These are phyloP conservation scores for Solanum hybrid DNA, from an alignment of 305 asterid species.

Conservation along the genomic window DNA sequence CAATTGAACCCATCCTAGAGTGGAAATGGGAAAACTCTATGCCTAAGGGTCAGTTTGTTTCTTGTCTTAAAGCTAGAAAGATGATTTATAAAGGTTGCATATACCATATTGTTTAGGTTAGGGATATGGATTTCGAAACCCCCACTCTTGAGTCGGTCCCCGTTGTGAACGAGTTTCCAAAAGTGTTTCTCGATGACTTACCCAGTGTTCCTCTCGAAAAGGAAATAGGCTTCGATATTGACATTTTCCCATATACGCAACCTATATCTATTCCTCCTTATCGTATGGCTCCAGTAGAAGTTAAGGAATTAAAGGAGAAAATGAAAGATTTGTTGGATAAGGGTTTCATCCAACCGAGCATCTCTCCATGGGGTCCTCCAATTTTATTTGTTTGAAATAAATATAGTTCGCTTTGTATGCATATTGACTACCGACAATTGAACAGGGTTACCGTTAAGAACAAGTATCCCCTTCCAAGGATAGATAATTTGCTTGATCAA, in stretches of 20 bases:
- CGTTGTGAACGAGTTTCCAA: rapidly evolving
- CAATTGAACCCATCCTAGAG: not conserved
- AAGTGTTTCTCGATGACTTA: not conserved
- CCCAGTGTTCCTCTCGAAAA: not conserved
- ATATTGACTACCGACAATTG: not conserved
- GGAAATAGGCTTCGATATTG: not conserved
- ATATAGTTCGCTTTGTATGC: not conserved
- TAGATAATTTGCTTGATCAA: not conserved
- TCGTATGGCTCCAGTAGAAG: not conserved
- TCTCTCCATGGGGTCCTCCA: not conserved
- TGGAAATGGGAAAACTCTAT: not conserved
- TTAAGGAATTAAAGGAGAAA: not conserved
- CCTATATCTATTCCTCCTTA: not conserved
- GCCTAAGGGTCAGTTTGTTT: not conserved
- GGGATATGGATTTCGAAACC: not conserved
- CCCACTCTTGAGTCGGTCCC: not conserved
- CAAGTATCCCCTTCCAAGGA: not conserved
- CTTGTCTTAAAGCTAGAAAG: not conserved
- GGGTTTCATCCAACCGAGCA: not conserved
- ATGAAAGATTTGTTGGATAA: not conserved
- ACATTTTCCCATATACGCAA: not conserved
- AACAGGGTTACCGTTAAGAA: not conserved
- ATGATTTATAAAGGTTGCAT: not conserved
- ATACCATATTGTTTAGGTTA: not conserved
- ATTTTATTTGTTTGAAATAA: not conserved